Base-by-base conservation (phyloP, 441 rosid species). In the Eutrema salsugineum region DNA sequence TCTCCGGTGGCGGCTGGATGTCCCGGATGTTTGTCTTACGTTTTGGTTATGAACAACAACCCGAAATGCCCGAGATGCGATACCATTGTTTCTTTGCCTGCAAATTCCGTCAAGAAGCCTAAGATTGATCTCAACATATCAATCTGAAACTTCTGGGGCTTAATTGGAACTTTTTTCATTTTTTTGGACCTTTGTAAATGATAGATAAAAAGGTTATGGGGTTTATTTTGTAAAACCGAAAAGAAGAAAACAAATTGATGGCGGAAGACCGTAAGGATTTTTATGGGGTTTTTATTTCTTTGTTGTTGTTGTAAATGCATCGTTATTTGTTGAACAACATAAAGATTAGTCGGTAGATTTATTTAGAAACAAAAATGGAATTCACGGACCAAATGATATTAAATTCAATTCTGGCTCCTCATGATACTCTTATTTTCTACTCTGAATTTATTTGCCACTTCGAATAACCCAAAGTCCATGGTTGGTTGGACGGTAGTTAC, bases 61-160 rank as follows among this genome's bases (percentile, higher is more conserved):
- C 97, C 96, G 3, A 85, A 56, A 42, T 91, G 97, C 40, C 97
- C 97, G 0, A 77, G 91, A 46, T 91, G 97, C 75, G 81, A 81
- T 40, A 73, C 91, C 0, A 7, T 79, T 51, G 94, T 92, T 63
- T 84, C 85, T 3, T 1, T 92, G 81, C 87, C 84, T 3, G 42
- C 63, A 3, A 46, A 36, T 5, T 22, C 27, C 9, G n/a, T 39
- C 48, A 92, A 92, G 84, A 92, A 87, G 75, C 87, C 91, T 35
- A 79, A 86, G 44, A 81, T 92, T 62, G 97, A 92, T 81, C 96
- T 92, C 57, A 90, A 90, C 63, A 86, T 92, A 6, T 90, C 86
- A 11, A 86, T 87, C 43, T 87, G 82, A 91, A 73, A 75, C 27
- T 16, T 59, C 33, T 55, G 58, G 64, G 62, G 36, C 15, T 24